These are phyloP conservation scores for Calonectria multiphialidica DNA, from an alignment of 2,329 filamentous ascomycete species.

Conservation along the genomic window DNA sequence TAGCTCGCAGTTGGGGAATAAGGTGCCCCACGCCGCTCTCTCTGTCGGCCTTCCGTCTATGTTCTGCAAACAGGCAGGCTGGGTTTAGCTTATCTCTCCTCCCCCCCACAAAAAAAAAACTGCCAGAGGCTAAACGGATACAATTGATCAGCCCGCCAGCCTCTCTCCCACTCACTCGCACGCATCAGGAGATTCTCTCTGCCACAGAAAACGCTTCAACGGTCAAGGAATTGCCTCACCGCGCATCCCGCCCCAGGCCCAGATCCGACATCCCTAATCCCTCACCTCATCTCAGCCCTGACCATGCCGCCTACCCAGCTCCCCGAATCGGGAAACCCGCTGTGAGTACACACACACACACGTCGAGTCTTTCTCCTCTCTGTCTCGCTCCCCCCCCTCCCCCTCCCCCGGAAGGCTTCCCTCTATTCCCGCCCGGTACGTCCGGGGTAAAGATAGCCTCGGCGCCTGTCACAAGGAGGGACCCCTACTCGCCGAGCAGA, in stretches of 20 bases:
- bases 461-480: not conserved
- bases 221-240: not conserved
- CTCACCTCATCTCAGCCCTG: not conserved
- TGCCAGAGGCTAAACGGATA: not conserved
- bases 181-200: not conserved
- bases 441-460: slow-evolving; percentile 16
- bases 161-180: not conserved
- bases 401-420: not conserved
- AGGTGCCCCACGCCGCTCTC: slow-evolving; percentile 13
- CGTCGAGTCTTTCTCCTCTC: not conserved
- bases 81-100: not conserved
- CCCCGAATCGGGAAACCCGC: slow-evolving; percentile 60
- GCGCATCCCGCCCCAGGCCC: not conserved
- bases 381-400: not conserved
- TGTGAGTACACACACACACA: slow-evolving; percentile 50
- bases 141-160: not conserved
- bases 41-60: not conserved
- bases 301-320: slow-evolving; percentile 60
- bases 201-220: not conserved
- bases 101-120: not conserved
- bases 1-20: not conserved
- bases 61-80: not conserved
- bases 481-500: not conserved
- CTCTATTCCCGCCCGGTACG: slow-evolving; percentile 5
- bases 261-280: not conserved